Percentiles rank a stretch among this genome's conserved stretches.
Conservation (phyloP, 1,284 basidiomycete species). For the Lentinula novae-zelandiae region DNA sequence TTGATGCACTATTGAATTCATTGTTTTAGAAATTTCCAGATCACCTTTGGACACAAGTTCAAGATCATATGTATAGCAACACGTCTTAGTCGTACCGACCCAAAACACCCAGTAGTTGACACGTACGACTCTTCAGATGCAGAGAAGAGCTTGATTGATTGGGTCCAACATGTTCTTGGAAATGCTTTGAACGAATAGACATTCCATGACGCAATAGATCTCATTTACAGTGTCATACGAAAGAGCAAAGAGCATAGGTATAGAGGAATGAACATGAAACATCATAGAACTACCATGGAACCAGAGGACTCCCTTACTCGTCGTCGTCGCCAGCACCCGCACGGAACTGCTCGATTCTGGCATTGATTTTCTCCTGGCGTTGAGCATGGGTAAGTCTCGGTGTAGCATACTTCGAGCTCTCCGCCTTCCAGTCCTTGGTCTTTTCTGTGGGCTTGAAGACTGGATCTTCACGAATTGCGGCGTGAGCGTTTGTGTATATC, state of each 20-base stretch:
- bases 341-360: background rate
- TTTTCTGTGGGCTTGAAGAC: conserved; percentile 91
- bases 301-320: conserved; percentile 39
- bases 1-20: background rate
- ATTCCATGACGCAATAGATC: background rate
- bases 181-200: conserved; percentile 22
- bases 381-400: conserved; percentile 76
- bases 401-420: conserved; percentile 74
- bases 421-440: conserved; percentile 89
- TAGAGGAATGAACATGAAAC: conserved; percentile 3
- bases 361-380: conserved; percentile 33
- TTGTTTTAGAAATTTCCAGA: conserved; percentile 55
- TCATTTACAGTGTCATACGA: background rate
- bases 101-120: conserved; percentile 36
- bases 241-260: background rate
- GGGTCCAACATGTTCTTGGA: conserved; percentile 47
- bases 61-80: conserved; percentile 55
- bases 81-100: conserved; percentile 38
- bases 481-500: conserved; percentile 87
- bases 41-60: conserved; percentile 47
- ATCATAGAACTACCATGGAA: conserved; percentile 11
- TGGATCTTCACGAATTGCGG: conserved; percentile 95
- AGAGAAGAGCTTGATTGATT: conserved; percentile 37
- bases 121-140: conserved; percentile 33
- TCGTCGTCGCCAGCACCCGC: conserved; percentile 41